These are phyloP conservation scores for Perilla frutescens DNA, from an alignment of 257 asterid genomes.

Conservation along the genomic window DNA sequence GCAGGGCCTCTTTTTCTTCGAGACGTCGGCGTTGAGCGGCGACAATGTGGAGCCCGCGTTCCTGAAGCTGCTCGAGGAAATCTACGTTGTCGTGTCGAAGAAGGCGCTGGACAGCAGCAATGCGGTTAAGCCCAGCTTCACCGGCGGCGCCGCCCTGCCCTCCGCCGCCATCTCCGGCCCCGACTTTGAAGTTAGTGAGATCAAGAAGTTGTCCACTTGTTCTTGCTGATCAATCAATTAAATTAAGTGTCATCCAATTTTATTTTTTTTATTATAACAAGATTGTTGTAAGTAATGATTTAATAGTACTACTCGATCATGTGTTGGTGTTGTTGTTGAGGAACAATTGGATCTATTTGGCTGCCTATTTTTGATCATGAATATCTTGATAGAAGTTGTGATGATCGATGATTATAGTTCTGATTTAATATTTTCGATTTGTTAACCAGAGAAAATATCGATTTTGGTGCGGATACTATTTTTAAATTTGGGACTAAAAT, in stretches of 20 bases:
- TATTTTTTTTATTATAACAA: not conserved
- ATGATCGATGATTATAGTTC: no score
- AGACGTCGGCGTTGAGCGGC: conserved; percentile 66
- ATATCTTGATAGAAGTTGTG: no score
- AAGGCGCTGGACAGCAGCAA: conserved; percentile 51
- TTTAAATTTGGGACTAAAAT: no score
- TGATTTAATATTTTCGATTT: no score
- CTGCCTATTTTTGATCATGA: no score
- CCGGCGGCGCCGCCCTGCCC: conserved; percentile 53
- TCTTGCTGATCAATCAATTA: conserved; percentile 52
- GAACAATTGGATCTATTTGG: not conserved
- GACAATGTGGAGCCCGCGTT: conserved; percentile 67
- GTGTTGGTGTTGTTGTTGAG: not conserved
- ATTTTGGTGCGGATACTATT: no score
- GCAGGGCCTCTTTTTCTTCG: conserved; percentile 62
- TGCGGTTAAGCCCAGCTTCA: conserved; percentile 30
- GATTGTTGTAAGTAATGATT: not conserved
- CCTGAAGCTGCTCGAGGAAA: conserved; percentile 58
- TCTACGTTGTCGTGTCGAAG: conserved; percentile 56
- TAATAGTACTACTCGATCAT: not conserved
- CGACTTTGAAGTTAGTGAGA: conserved; percentile 75
- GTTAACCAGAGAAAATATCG: no score
- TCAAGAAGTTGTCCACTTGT: conserved; percentile 70
- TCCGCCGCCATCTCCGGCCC: conserved; percentile 50
- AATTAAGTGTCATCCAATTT: not conserved